Percentiles rank a stretch among this genome's conserved stretches.
Evolutionary conservation across 2,329 filamentous ascomycete species (phyloP).

Genomic region (Metarhizium guizhouense): DNA sequence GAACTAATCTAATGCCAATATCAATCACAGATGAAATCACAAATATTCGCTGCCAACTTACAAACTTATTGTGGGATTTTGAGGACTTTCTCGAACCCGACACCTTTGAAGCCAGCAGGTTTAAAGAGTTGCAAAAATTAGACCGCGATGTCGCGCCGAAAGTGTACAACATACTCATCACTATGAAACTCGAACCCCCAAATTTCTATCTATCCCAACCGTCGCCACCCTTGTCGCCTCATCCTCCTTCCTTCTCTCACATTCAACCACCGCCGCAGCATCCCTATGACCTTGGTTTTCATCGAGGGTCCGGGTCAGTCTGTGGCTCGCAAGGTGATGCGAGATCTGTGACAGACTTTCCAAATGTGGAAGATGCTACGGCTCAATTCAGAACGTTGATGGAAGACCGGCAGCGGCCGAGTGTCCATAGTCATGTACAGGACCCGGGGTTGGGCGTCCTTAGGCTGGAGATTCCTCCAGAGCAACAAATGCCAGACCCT

Average conservation of each 20-base stretch:
- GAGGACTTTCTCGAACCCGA: slow-evolving; percentile 43
- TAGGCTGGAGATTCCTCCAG: slow-evolving; percentile 1
- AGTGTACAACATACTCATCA: slow-evolving; percentile 41
- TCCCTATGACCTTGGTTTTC: neutral
- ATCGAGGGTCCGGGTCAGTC: slow-evolving; percentile 1
- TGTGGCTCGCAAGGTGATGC: slow-evolving; percentile 3
- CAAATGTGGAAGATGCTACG: slow-evolving; percentile 19
- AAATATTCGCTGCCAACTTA: slow-evolving; percentile 36
- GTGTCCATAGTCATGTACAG: neutral
- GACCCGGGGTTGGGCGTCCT: neutral
- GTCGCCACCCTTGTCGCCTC: slow-evolving; percentile 19
- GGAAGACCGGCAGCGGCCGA: neutral
- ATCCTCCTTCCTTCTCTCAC: slow-evolving; percentile 6
- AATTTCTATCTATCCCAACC: slow-evolving; percentile 13
- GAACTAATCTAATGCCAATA: neutral
- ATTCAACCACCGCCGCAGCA: slow-evolving; percentile 2
- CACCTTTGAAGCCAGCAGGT: slow-evolving; percentile 42
- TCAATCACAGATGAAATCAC: slow-evolving; percentile 38
- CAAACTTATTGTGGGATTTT: slow-evolving; percentile 46
- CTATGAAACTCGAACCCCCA: slow-evolving; percentile 40
- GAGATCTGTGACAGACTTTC: slow-evolving; percentile 1
- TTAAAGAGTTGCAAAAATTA: slow-evolving; percentile 35
- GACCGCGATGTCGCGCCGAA: slow-evolving; percentile 39
- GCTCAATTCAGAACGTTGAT: slow-evolving; percentile 19
- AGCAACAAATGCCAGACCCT: slow-evolving; percentile 15